Evolutionary conservation across 495 filamentous ascomycete genomes (phyloP).

Genomic region (Neurospora cerealis): DNA sequence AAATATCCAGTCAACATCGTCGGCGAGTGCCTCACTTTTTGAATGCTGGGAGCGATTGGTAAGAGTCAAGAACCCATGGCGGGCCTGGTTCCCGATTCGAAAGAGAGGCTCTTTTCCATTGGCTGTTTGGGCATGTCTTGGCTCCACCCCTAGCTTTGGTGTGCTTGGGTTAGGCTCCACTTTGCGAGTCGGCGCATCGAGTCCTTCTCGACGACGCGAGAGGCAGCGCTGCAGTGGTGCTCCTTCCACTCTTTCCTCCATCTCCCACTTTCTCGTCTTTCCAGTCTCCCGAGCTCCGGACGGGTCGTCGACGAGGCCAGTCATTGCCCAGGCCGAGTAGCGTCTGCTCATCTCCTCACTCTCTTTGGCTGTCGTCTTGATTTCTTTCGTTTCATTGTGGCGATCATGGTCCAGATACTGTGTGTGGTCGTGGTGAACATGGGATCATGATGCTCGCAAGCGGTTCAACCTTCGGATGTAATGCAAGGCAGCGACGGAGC

Average conservation of each 20-base stretch:
- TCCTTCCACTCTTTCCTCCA: not conserved
- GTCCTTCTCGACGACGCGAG: not conserved
- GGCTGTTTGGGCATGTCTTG: not conserved
- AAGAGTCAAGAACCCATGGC: not conserved
- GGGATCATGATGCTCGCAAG: not conserved
- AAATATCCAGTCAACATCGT: not conserved
- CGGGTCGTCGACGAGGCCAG: not conserved
- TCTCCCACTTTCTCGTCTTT: not conserved
- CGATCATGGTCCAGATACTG: not conserved
- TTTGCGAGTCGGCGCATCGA: not conserved
- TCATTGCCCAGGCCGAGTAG: not conserved
- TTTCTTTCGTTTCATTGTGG: not conserved
- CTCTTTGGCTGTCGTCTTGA: not conserved
- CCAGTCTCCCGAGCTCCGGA: not conserved
- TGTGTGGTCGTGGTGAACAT: not conserved
- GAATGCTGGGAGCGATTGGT: not conserved
- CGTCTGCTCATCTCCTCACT: not conserved
- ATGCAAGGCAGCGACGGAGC: not conserved
- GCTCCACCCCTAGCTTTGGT: not conserved
- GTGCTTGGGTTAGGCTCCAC: not conserved
- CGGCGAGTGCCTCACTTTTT: not conserved
- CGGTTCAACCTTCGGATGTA: not conserved
- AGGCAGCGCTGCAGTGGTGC: not conserved
- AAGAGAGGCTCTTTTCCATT: not conserved
- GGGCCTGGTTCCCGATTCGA: not conserved